Conservation (phyloP, 805 yeast species). For the Candida easanensis region DNA sequence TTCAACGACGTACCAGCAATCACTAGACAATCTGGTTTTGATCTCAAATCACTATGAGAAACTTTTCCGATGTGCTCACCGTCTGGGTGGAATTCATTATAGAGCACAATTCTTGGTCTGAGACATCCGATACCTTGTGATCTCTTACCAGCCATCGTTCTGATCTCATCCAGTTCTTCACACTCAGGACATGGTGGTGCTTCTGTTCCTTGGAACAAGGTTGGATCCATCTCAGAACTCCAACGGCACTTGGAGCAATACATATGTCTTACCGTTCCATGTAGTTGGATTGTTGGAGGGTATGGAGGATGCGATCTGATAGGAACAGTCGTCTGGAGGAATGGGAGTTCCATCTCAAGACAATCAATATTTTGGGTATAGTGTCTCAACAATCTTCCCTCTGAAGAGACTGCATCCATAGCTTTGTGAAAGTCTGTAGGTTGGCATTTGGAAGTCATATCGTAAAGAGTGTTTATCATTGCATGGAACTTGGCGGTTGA, state of each 20-base stretch:
- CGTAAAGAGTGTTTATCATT: conserved; percentile 63
- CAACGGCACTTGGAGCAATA: conserved; percentile 75
- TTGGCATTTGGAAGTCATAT: conserved; percentile 48
- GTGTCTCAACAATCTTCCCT: conserved; percentile 64
- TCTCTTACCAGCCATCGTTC: conserved; percentile 62
- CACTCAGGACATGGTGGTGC: conserved; percentile 68
- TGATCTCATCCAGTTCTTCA: conserved; percentile 51
- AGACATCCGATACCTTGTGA: conserved; percentile 59
- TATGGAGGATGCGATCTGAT: conserved; percentile 39
- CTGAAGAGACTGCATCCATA: conserved; percentile 55
- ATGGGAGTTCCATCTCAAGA: conserved; percentile 57
- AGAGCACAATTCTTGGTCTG: conserved; percentile 64
- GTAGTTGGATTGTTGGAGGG: conserved; percentile 73
- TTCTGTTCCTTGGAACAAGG: conserved; percentile 41
- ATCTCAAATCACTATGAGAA: conserved; percentile 60
- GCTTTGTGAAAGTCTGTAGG: conserved; percentile 77
- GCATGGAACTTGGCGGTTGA: conserved; percentile 66
- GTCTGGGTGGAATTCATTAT: conserved; percentile 81
- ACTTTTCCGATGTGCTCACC: conserved; percentile 82
- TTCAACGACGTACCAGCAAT: conserved; percentile 84
- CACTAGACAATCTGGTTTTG: conserved; percentile 71
- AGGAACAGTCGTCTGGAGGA: conserved; percentile 49
- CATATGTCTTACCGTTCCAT: conserved; percentile 74
- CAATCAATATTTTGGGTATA: conserved; percentile 91
- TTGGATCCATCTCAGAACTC: conserved; percentile 50